Evolutionary conservation across 1,139 yeast genomes (phyloP), one percentile per base, ranked within the genome.

Genomic region (Suhomyces maxii): DNA sequence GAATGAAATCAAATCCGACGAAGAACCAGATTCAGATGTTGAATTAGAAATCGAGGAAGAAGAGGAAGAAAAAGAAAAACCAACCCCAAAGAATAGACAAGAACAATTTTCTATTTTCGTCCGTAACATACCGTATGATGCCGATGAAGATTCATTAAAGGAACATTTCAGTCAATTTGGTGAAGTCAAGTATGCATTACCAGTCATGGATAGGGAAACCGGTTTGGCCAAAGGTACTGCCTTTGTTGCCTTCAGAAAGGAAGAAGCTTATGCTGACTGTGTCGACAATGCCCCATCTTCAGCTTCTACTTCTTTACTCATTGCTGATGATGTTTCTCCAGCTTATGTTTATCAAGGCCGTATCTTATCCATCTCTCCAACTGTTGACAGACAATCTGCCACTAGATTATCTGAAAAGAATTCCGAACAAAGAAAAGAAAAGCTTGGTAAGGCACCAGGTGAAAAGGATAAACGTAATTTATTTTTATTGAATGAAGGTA

Each of bases 191-290:
- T 93, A 90, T 63, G 99, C 99, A 0, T 76, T 93, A 42, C 97
- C 98, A 0, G 99, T 95, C 9, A 76, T 85, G 54, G 99, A 95
- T 62, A 86, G 77, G 60, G 85, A 76, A 47, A 84, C 96, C 2
- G 96, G 95, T 5, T 73, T 89, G 49, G 90, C 99, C 9, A 88
- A 79, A 63, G 99, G 99, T 47, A 86, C 97, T 1, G 99, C 97
- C 0, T 93, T 93, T 63, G 96, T 93, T 38, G 96, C 97, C 0
- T 93, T 93, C 63, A 67, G 64, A 45, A 72, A 77, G 32, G 82
- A 80, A 50, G 82, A 76, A 6, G 81, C 88, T 3, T 88, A 82
- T 58, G 73, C 76, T 31, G 77, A 78, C 45, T 93, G 98, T 68
- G 67, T 91, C 36, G 76, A 76, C 5, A 77, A 82, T 57, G 96